Conservation (phyloP, 345 rosid species). For the Heritiera fomes region DNA sequence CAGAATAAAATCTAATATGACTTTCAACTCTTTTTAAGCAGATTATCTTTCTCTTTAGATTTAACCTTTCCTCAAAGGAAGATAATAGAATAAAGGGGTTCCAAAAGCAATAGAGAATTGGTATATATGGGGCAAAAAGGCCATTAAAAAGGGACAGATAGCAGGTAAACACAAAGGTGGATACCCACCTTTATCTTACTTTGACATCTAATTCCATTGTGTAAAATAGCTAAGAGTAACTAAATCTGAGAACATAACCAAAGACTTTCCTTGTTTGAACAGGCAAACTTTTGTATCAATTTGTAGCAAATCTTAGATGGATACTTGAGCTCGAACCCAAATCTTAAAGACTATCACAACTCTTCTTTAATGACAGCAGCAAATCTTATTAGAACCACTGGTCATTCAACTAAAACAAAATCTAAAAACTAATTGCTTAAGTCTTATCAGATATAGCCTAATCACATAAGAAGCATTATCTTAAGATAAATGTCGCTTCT, state of each 20-base stretch:
- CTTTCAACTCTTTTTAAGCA: constrained; percentile 22
- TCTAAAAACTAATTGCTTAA: too few relatives aligned
- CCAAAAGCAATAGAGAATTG: background rate
- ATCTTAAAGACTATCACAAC: too few relatives aligned
- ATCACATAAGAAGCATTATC: background rate
- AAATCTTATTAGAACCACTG: too few relatives aligned
- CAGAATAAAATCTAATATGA: constrained; percentile 13
- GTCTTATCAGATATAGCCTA: too few relatives aligned
- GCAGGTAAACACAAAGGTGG: constrained; percentile 6
- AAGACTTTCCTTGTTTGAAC: too few relatives aligned
- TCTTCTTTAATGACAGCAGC: too few relatives aligned
- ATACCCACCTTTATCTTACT: background rate
- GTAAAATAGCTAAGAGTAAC: background rate
- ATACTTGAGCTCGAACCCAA: too few relatives aligned
- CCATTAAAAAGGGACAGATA: background rate
- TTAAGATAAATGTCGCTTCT: background rate
- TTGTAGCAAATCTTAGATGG: too few relatives aligned
- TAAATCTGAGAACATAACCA: too few relatives aligned
- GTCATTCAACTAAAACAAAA: too few relatives aligned
- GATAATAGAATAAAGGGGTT: constrained; percentile 7
- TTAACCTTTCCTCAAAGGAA: constrained; percentile 18
- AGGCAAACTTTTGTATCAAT: too few relatives aligned
- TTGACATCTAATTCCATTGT: constrained; percentile 18
- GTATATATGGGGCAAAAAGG: constrained; percentile 3
- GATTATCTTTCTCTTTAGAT: background rate